Evolutionary conservation across 1,139 yeast species (phyloP), one percentile per base, ranked within the genome.

Genomic region (Williopsis jadinii): DNA sequence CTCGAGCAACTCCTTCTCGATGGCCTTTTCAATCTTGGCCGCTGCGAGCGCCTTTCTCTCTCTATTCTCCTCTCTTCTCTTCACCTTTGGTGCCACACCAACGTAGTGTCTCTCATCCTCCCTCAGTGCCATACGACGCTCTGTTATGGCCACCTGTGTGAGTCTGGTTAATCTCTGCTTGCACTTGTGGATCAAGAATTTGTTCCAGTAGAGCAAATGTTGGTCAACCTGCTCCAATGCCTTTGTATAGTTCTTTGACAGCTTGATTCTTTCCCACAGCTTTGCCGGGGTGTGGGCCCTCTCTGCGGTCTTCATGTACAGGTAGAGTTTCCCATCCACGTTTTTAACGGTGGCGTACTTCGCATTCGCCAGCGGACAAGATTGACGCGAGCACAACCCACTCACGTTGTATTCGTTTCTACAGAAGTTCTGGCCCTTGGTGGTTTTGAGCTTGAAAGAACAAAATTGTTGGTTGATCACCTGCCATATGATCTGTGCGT

Each of bases 221-320:
- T 79, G 81, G 61, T 90, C 97, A 46, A 92, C 77, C 64, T 92
- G 98, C 51, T 75, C 75, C 55, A 92, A 72, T 6, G 98, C 97
- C 59, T 76, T 83, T 41, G 82, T 75, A 61, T 88, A 92, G 62
- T 92, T 90, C 61, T 86, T 87, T 44, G 94, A 84, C 46, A 92
- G 71, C 61, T 82, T 82, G 60, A 92, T 81, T 55, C 97, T 75
- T 64, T 92, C 97, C 98, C 98, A 92, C 63, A 86, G 69, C 56
- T 84, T 84, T 37, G 85, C 77, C 11, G 98, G 98, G 54, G 87
- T 84, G 61, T 92, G 98, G 24, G 95, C 94, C 65, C 98, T 78
- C 68, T 92, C 98, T 2, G 95, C 95, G 1, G 97, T 92, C 62
- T 92, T 92, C 92, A 92, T 92, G 66, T 92, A 92, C 34, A 92